Base-by-base conservation (phyloP, 805 yeast genomes). In the Hanseniaspora taiwanica region DNA sequence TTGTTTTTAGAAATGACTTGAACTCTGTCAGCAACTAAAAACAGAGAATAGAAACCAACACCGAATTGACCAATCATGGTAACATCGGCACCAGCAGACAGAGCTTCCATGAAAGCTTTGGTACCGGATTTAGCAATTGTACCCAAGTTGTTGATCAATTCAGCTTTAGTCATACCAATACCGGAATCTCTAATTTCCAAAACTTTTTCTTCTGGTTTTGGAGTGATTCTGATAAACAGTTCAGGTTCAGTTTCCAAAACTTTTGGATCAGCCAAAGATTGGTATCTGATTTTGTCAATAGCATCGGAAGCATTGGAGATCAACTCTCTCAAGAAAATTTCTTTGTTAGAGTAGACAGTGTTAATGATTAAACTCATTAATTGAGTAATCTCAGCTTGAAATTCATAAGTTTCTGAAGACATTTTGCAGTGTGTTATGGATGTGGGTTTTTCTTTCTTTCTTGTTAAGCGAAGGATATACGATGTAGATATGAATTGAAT, bases 41-140 rank as follows among this genome's bases (percentile, higher is more conserved):
- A 91, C 53, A 89, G 74, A 42, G 99, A 91, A 81, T 91, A 91
- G 89, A 91, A 91, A 79, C 99, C 99, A 56, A 91, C 98, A 86
- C 99, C 99, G 74, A 91, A 91, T 73, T 91, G 98, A 77, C 99
- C 99, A 71, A 91, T 91, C 98, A 91, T 91, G 50, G 97, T 87
- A 48, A 91, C 96, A 66, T 91, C 99, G 47, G 99, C 98, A 71
- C 98, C 98, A 50, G 96, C 97, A 51, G 94, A 81, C 52, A 93
- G 75, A 52, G 98, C 98, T 72, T 91, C 98, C 98, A 91, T 91
- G 68, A 91, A 91, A 55, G 94, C 85, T 74, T 91, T 91, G 56
- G 99, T 91, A 72, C 99, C 99, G 52, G 99, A 91, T 72, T 91
- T 91, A 62, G 99, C 99, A 63, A 91, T 91, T 52, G 97, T 91